Conservation (phyloP, 1,284 basidiomycete species). For the Cryptococcus sp. region DNA sequence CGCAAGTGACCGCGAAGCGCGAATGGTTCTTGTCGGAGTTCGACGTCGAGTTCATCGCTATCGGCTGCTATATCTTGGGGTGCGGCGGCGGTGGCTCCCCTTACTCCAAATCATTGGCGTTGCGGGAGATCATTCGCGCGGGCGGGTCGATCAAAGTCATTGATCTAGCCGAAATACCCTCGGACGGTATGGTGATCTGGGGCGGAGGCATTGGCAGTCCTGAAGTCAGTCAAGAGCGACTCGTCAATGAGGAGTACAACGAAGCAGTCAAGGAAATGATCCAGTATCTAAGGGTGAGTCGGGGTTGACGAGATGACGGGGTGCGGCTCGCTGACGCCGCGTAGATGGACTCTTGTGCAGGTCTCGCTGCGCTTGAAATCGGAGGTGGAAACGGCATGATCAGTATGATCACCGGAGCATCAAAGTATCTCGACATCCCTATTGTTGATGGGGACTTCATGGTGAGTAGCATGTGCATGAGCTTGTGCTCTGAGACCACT, state of each 20-base stretch:
- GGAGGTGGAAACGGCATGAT: slow-evolving; percentile 65
- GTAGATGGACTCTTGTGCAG: slow-evolving; percentile 20
- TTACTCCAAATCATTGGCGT: slow-evolving; percentile 23
- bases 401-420: slow-evolving; percentile 57
- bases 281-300: slow-evolving; percentile 23
- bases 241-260: slow-evolving; percentile 29
- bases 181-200: slow-evolving; percentile 27
- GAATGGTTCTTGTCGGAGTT: slow-evolving; percentile 43
- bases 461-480: slow-evolving; percentile 6
- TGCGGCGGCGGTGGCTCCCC: slow-evolving; percentile 46
- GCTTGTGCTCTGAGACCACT: not conserved
- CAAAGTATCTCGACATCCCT: slow-evolving; percentile 43
- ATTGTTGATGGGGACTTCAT: slow-evolving; percentile 57
- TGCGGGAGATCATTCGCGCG: slow-evolving; percentile 34
- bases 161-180: slow-evolving; percentile 27
- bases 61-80: slow-evolving; percentile 47
- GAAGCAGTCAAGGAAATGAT: slow-evolving; percentile 23
- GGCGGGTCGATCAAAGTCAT: slow-evolving; percentile 36
- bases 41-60: slow-evolving; percentile 45
- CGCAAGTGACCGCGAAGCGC: slow-evolving; percentile 40
- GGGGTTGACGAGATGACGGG: too few species aligned
- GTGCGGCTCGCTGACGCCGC: not conserved
- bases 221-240: slow-evolving; percentile 50
- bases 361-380: slow-evolving; percentile 41
- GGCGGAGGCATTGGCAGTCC: slow-evolving; percentile 59